Percentiles rank a stretch among this genome's conserved stretches.
Conservation (phyloP, 345 rosid genomes). For the Hirschfeldia incana region DNA sequence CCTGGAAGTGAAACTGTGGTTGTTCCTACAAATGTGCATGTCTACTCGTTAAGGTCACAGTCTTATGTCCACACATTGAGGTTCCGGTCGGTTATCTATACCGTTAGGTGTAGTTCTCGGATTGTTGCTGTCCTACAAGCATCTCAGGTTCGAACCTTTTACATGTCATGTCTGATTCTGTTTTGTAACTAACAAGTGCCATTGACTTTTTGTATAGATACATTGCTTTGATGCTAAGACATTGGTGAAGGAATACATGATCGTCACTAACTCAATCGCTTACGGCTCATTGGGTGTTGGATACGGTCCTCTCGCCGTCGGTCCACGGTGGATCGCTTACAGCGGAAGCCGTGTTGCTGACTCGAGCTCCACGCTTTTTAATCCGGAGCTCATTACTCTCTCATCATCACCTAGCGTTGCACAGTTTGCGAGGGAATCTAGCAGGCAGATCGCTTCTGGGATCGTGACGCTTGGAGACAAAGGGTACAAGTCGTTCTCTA, state of each 20-base stretch:
- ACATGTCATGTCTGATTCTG: too few relatives aligned
- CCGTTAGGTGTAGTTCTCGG: constrained; percentile 87
- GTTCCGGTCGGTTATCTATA: constrained; percentile 72
- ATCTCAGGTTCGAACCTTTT: constrained; percentile 39
- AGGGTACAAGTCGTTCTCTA: constrained; percentile 70
- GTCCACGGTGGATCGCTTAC: constrained; percentile 93
- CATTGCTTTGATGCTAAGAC: constrained; percentile 75
- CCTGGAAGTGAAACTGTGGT: constrained; percentile 24
- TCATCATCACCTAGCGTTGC: constrained; percentile 60
- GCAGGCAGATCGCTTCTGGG: constrained; percentile 92
- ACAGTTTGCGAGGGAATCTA: constrained; percentile 83
- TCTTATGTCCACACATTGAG: constrained; percentile 67
- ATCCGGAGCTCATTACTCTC: constrained; percentile 62
- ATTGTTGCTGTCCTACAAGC: constrained; percentile 81
- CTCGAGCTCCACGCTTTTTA: constrained; percentile 56
- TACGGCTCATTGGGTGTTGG: constrained; percentile 64
- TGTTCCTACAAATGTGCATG: constrained; percentile 56
- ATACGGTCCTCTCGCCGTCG: constrained; percentile 93
- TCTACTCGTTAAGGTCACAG: constrained; percentile 83
- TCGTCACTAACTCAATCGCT: constrained; percentile 66
- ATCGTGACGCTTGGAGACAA: constrained; percentile 79
- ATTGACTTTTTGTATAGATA: constrained; percentile 39
- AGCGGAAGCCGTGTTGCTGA: constrained; percentile 67
- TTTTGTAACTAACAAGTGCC: too few relatives aligned
- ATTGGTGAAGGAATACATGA: constrained; percentile 59